Evolutionary conservation across 164 flowering plant species (phyloP).

Genomic region (Berberis vulgaris): DNA sequence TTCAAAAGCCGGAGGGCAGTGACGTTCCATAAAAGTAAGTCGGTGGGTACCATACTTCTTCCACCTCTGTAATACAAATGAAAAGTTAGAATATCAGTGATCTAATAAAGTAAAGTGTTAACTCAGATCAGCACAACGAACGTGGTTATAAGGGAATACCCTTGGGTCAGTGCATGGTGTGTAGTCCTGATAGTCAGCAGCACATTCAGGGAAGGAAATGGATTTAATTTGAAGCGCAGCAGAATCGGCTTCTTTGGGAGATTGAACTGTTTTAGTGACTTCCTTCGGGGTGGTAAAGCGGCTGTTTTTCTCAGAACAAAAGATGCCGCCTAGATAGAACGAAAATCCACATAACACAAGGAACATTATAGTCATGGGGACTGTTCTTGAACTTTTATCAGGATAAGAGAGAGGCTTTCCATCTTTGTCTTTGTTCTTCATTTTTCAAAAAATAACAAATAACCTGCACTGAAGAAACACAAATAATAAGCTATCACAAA

Average conservation of each 20-base stretch:
- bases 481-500: not conserved
- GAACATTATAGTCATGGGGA: conserved; percentile 56
- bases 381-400: conserved; percentile 46
- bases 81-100: not conserved
- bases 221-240: conserved; percentile 48
- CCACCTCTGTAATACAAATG: conserved; percentile 59
- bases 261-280: conserved; percentile 17
- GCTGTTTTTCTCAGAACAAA: conserved; percentile 50
- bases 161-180: conserved; percentile 98
- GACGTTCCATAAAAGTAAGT: conserved; percentile 89
- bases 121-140: conserved; percentile 2
- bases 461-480: conserved; percentile 12
- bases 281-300: conserved; percentile 14
- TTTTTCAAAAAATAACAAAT: conserved; percentile 14
- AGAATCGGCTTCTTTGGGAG: conserved; percentile 27
- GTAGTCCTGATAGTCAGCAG: conserved; percentile 72
- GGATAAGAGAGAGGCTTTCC: conserved; percentile 41
- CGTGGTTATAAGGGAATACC: conserved; percentile 29
- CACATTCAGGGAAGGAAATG: conserved; percentile 57
- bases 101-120: not conserved
- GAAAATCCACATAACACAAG: conserved; percentile 82
- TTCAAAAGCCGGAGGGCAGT: conserved; percentile 85
- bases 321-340: conserved; percentile 90
- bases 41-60: conserved; percentile 65
- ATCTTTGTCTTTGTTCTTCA: conserved; percentile 91